These are phyloP conservation scores for Dactylellina haptotyla DNA, from an alignment of 2,329 filamentous ascomycete species.

Conservation along the genomic window DNA sequence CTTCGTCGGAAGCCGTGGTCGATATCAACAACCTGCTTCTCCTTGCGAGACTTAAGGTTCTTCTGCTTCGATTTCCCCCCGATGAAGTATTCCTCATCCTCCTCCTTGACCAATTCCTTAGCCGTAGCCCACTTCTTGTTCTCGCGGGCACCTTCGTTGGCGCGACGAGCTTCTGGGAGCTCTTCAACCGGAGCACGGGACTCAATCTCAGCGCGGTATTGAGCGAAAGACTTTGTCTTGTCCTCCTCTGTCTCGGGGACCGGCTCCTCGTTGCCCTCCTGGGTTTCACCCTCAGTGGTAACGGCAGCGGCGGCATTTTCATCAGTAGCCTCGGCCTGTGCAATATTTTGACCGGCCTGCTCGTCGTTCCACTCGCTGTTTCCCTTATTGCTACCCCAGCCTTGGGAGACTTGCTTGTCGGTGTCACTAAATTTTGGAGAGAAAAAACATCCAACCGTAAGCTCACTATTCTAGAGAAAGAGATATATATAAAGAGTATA, in stretches of 20 bases:
- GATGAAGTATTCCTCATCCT: constrained; percentile 78
- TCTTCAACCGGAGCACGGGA: constrained; percentile 67
- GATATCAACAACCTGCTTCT: constrained; percentile 88
- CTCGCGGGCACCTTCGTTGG: constrained; percentile 88
- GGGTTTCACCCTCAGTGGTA: constrained; percentile 65
- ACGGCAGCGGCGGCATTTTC: constrained; percentile 65
- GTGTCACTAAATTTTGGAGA: constrained; percentile 69
- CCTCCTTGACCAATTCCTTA: constrained; percentile 74
- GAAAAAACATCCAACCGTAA: background rate
- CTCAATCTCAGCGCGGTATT: constrained; percentile 82
- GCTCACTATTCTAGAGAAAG: background rate
- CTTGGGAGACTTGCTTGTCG: constrained; percentile 86
- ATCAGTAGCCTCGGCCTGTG: constrained; percentile 81
- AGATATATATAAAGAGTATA: too few relatives aligned
- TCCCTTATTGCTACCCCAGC: constrained; percentile 87
- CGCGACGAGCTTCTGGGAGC: constrained; percentile 78
- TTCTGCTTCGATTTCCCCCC: constrained; percentile 78
- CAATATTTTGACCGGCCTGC: constrained; percentile 88
- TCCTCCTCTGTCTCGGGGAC: constrained; percentile 73
- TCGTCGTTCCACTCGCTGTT: constrained; percentile 89
- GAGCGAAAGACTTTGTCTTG: constrained; percentile 87
- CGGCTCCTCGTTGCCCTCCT: constrained; percentile 59
- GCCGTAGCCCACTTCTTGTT: constrained; percentile 94
- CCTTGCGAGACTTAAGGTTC: constrained; percentile 85
- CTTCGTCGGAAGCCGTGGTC: constrained; percentile 76